Conservation (phyloP, 441 rosid species). For the Theobroma grandiflorum region DNA sequence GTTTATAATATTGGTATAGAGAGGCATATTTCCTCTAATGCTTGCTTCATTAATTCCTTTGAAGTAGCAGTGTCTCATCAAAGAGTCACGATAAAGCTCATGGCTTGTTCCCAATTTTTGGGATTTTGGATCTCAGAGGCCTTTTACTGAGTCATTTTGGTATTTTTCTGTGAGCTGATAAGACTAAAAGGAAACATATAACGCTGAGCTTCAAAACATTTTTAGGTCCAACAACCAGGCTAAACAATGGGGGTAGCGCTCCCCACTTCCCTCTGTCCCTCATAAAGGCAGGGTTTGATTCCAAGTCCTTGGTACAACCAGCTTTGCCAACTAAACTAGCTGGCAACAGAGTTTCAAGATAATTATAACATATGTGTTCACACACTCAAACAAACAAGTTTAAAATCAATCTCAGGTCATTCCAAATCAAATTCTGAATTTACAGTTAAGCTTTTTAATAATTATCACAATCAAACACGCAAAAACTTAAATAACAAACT, state of each 20-base stretch:
- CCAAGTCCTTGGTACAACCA: background rate
- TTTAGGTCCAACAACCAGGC: background rate
- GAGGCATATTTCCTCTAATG: background rate
- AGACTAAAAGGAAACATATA: slow-evolving; percentile 1
- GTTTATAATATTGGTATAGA: background rate
- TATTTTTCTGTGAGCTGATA: background rate
- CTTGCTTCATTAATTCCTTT: background rate
- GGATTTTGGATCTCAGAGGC: background rate
- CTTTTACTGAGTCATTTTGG: background rate
- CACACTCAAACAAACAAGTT: background rate
- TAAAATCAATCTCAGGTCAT: slow-evolving; percentile 8
- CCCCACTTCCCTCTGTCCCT: background rate
- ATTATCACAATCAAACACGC: slow-evolving; percentile 6
- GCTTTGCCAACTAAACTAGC: background rate
- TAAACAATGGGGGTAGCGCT: background rate
- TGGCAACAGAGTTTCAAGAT: background rate
- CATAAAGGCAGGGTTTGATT: background rate
- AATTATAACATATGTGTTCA: background rate
- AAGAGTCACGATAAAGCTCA: slow-evolving; percentile 7
- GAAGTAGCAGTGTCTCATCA: background rate
- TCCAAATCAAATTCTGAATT: background rate
- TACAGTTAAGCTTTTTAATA: background rate
- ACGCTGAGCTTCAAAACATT: background rate
- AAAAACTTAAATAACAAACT: background rate
- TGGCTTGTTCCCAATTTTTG: background rate